Evolutionary conservation across 2,329 filamentous ascomycete species (phyloP).

Genomic region (Talaromyces sp.): DNA sequence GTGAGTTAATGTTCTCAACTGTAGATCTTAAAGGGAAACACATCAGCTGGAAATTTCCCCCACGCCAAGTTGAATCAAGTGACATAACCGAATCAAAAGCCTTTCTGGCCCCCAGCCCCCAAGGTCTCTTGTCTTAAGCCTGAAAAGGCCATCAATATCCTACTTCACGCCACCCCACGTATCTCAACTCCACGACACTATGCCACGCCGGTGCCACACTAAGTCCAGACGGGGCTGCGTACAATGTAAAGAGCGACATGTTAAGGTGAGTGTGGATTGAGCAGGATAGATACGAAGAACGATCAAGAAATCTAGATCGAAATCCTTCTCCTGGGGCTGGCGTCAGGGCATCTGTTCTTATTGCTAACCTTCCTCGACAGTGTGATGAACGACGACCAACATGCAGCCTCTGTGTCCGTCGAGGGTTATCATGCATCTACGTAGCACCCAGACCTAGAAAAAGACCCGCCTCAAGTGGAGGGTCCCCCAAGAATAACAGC

Average conservation of each 20-base stretch:
- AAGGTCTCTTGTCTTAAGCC: neutral
- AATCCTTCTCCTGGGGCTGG: neutral
- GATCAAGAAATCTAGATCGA: neutral
- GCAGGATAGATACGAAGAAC: neutral
- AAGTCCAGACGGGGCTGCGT: constrained; percentile 15
- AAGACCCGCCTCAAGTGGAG: constrained; percentile 1
- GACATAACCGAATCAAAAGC: neutral
- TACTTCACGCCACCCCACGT: neutral
- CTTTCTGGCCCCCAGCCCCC: constrained; percentile 2
- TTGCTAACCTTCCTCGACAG: neutral
- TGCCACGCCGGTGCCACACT: constrained; percentile 17
- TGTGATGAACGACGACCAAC: constrained; percentile 12
- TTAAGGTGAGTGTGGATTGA: constrained; percentile 9
- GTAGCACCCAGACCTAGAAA: constrained; percentile 9
- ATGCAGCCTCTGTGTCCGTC: constrained; percentile 12
- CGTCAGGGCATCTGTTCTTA: neutral
- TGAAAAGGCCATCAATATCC: neutral
- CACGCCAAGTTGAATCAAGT: neutral
- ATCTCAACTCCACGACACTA: constrained; percentile 1
- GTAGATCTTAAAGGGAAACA: neutral
- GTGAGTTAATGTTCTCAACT: neutral
- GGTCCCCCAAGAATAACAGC: neutral
- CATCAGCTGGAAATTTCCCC: neutral
- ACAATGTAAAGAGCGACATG: constrained; percentile 15
- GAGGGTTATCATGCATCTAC: constrained; percentile 11